A percentile compares a stretch with the other conserved stretches of the same genome.
Conservation (phyloP, 2,329 filamentous ascomycete species). For the Drechmeria coniospora region DNA sequence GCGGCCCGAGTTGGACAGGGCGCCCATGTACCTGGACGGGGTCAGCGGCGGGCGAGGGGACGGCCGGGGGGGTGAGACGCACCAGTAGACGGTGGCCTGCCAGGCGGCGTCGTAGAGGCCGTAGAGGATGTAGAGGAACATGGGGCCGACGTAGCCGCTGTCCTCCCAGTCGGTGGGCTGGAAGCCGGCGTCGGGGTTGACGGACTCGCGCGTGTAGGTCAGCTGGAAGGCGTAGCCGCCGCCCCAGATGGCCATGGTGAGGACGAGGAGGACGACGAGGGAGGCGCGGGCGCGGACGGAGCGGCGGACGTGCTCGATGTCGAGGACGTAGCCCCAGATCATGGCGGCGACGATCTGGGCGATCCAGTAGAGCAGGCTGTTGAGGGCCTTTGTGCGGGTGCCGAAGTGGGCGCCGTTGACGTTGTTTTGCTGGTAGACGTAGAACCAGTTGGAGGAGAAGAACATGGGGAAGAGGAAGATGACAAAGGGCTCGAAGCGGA, state of each 20-base stretch:
- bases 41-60: background rate
- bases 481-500: slow-evolving; percentile 56
- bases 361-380: slow-evolving; percentile 38
- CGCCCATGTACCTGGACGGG: slow-evolving; percentile 62
- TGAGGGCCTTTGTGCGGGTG: slow-evolving; percentile 36
- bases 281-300: slow-evolving; percentile 54
- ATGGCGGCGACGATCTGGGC: slow-evolving; percentile 38
- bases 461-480: slow-evolving; percentile 40
- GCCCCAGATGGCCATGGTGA: slow-evolving; percentile 71
- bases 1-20: slow-evolving; percentile 80
- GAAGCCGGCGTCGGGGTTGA: slow-evolving; percentile 8
- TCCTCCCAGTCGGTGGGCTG: slow-evolving; percentile 46
- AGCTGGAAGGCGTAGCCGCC: slow-evolving; percentile 67
- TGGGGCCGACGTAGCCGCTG: slow-evolving; percentile 48
- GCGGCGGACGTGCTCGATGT: slow-evolving; percentile 65
- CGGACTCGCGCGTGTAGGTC: slow-evolving; percentile 26
- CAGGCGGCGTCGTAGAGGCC: slow-evolving; percentile 79
- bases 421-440: slow-evolving; percentile 42
- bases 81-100: slow-evolving; percentile 89
- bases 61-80: slow-evolving; percentile 32
- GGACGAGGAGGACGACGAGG: slow-evolving; percentile 40
- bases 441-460: slow-evolving; percentile 39
- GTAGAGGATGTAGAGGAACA: slow-evolving; percentile 85
- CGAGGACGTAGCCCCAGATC: slow-evolving; percentile 28
- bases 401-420: slow-evolving; percentile 40